phyloP scores from a whole-genome alignment of 2,329 filamentous ascomycete species.

The Fusarium sp. region DNA sequence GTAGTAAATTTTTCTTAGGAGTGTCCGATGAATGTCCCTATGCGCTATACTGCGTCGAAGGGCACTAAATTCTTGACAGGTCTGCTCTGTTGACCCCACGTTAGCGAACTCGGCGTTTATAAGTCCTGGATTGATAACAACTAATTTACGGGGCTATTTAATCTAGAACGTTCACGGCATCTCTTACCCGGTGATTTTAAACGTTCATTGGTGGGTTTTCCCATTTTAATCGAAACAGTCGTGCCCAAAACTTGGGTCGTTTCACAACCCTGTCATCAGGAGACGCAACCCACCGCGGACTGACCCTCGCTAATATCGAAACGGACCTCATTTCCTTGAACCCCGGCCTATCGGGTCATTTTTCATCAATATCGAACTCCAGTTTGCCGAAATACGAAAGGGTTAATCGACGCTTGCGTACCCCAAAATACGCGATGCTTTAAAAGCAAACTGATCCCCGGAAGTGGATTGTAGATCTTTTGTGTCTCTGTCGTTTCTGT shows the following conservation, averaged over 20 bases:
- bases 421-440: background rate
- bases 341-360: slow-evolving; percentile 14
- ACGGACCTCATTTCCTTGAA: slow-evolving; percentile 4
- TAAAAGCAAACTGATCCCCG: background rate
- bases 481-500: background rate
- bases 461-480: background rate
- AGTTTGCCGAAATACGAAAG: background rate
- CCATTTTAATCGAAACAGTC: background rate
- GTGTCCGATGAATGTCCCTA: no score
- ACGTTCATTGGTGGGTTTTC: slow-evolving; percentile 9
- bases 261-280: slow-evolving; percentile 14
- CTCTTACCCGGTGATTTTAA: background rate
- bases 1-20: no score
- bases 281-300: background rate
- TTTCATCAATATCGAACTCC: slow-evolving; percentile 12
- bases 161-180: background rate
- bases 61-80: no score
- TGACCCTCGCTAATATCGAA: background rate
- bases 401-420: no score
- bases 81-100: no score
- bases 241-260: slow-evolving; percentile 13
- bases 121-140: no score
- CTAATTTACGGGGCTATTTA: background rate
- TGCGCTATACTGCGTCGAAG: no score
- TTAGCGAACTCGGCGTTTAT: no score